Percentiles rank a stretch among this genome's conserved stretches.
These are phyloP conservation scores for Vaccinium darrowii DNA, from an alignment of 148 eudicot species.

Conservation along the genomic window DNA sequence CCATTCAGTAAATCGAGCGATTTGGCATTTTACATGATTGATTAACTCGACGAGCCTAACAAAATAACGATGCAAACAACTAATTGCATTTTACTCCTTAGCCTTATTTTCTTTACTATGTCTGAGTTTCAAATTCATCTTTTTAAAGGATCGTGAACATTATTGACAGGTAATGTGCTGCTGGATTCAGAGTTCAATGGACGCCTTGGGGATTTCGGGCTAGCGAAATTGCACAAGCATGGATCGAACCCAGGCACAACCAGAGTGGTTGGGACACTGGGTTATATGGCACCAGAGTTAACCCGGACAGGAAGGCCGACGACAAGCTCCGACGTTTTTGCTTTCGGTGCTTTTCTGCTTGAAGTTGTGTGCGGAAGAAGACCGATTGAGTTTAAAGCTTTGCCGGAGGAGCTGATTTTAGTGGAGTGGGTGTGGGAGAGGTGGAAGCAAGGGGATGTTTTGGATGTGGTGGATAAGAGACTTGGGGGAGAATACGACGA, in stretches of 20 bases:
- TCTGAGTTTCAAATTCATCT: neutral
- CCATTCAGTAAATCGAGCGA: no score
- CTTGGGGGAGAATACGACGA: conserved; percentile 22
- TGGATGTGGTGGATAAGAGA: conserved; percentile 32
- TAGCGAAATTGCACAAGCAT: conserved; percentile 58
- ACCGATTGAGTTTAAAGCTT: conserved; percentile 36
- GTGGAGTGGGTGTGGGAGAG: conserved; percentile 32
- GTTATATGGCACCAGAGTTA: conserved; percentile 60
- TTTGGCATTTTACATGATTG: no score
- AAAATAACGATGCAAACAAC: no score
- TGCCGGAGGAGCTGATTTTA: conserved; percentile 30
- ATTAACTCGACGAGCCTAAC: no score
- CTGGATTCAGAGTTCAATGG: conserved; percentile 34
- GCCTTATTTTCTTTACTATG: no score
- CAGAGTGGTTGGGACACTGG: conserved; percentile 55
- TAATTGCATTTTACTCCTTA: no score
- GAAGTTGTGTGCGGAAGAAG: conserved; percentile 49
- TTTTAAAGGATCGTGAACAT: conserved; percentile 9
- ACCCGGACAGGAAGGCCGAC: conserved; percentile 49
- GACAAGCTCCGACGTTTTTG: conserved; percentile 47
- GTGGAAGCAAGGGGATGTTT: conserved; percentile 23
- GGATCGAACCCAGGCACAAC: conserved; percentile 49
- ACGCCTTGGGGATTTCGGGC: conserved; percentile 58
- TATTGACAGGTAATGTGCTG: conserved; percentile 27
- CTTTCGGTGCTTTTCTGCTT: conserved; percentile 42